Base-by-base conservation (phyloP, 331 rosid genomes). In the Quercus phellos region DNA sequence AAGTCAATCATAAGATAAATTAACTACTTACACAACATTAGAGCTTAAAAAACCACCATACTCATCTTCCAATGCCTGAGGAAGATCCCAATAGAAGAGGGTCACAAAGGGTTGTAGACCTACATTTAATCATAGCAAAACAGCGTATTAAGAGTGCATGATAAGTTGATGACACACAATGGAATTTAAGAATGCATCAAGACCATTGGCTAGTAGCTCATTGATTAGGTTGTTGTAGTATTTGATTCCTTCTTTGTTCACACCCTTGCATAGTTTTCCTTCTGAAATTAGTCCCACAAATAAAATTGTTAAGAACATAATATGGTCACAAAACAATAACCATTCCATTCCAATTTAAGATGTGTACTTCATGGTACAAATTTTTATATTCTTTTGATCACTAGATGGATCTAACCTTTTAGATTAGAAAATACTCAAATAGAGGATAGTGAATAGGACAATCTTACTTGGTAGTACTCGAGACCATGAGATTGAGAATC, bases 31-130 rank as follows among this genome's bases (percentile, higher is more conserved):
- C 60, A 50, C 43, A 26, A 84, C 70, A 12, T 55, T 55, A 63
- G 77, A 55, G 66, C 86, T 77, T 21, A 78, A 74, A 68, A 87
- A 84, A 30, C 90, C 90, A 1, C 79, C 78, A 60, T 79, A 87
- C 53, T 80, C 85, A 24, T 84, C 87, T 42, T 87, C 84, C 17
- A 87, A 83, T 18, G 88, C 54, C 27, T 84, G 90, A 13, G 90
- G 90, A 75, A 78, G 70, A 78, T 87, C 90, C 90, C 90, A 87
- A 2, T 84, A 88, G 21, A 81, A 87, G 35, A 87, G 9, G 46
- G 90, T 87, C 46, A 77, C 75, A 59, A 55, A 87, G 4, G 87
- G 85, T 69, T 42, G 38, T 2, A 87, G 13, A 78, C 88, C 88
- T 87, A 34, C 22, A 64, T 51, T 46, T 38, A 38, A 38, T 38